Evolutionary conservation across 768 basidiomycete genomes (phyloP).

Genomic region (Piloderma croceum): DNA sequence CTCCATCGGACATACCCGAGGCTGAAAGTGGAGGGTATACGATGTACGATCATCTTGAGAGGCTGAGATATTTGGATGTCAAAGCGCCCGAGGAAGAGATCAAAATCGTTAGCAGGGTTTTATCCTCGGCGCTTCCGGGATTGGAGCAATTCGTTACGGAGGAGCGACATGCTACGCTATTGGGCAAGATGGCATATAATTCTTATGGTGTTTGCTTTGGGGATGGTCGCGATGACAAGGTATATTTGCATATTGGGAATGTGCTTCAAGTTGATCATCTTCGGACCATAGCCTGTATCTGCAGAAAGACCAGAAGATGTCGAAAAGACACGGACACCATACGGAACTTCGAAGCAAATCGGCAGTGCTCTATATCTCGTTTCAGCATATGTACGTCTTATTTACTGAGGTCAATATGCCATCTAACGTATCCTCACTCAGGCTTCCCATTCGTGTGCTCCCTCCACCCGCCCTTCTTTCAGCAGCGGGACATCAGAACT

Average conservation of each 20-base stretch:
- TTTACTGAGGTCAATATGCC: neutral
- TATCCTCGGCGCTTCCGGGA: constrained; percentile 61
- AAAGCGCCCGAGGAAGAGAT: constrained; percentile 43
- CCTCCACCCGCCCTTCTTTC: constrained; percentile 63
- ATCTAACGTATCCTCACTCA: constrained; percentile 13
- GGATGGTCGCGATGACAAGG: constrained; percentile 68
- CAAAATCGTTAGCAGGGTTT: constrained; percentile 44
- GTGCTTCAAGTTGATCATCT: constrained; percentile 2
- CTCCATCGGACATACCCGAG: constrained; percentile 36
- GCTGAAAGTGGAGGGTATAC: constrained; percentile 50
- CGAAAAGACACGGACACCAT: constrained; percentile 72
- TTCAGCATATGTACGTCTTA: constrained; percentile 57
- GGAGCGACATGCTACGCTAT: constrained; percentile 52
- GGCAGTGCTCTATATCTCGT: constrained; percentile 72
- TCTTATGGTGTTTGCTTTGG: constrained; percentile 65
- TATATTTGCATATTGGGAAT: constrained; percentile 20
- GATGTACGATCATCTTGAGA: constrained; percentile 72
- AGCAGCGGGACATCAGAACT: constrained; percentile 61
- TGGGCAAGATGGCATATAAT: constrained; percentile 75
- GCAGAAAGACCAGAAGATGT: constrained; percentile 58
- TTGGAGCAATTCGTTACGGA: constrained; percentile 65
- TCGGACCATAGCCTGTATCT: constrained; percentile 42
- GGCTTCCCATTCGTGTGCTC: constrained; percentile 71
- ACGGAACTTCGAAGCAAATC: constrained; percentile 69
- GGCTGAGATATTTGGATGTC: constrained; percentile 64